Evolutionary conservation across 768 basidiomycete genomes (phyloP), one percentile per base, ranked within the genome.

Genomic region (Trichaptum fuscoviolaceum): DNA sequence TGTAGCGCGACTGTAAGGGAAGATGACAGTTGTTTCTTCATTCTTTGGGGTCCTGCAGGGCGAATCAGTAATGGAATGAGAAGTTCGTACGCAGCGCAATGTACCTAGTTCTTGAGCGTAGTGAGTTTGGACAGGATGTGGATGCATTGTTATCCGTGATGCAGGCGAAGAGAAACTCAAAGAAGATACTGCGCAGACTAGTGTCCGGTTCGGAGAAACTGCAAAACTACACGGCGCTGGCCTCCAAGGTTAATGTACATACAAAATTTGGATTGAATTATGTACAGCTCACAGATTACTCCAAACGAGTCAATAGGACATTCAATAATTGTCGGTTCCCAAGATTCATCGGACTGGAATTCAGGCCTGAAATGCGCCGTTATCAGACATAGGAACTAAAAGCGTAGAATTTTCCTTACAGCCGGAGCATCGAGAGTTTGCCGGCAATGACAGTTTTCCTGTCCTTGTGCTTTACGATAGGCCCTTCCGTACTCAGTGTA

Each of bases 141-240:
- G 62, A 62, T 74, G 73, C 17, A 75, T 65, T 8, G 71, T 66
- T 1, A 64, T 63, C 25, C 70, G 69, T 12, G 67, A 60, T 25
- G 77, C 79, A 69, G 77, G 78, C 15, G 75, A 67, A 15, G 78
- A 71, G 69, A 76, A 78, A 30, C 78, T 69, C 36, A 84, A 78
- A 1, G 83, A 80, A 6, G 88, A 82, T 4, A 83, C 69, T 8
- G 83, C 81, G 70, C 85, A 88, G 9, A 91, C 67, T 57, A 91
- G 77, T 12, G 78, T 75, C 63, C 80, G 76, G 70, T 89, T 91
- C 35, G 84, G 90, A 5, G 92, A 93, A 2, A 82, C 64, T 0
- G 76, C 75, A 18, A 83, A 81, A 67, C 79, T 82, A 27, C 87
- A 72, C 3, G 90, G 88, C 66, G 89, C 91, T 93, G 68, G 18